Evolutionary conservation across 139 green algal species (phyloP).

Genomic region (Tetradesmus obliquus): DNA sequence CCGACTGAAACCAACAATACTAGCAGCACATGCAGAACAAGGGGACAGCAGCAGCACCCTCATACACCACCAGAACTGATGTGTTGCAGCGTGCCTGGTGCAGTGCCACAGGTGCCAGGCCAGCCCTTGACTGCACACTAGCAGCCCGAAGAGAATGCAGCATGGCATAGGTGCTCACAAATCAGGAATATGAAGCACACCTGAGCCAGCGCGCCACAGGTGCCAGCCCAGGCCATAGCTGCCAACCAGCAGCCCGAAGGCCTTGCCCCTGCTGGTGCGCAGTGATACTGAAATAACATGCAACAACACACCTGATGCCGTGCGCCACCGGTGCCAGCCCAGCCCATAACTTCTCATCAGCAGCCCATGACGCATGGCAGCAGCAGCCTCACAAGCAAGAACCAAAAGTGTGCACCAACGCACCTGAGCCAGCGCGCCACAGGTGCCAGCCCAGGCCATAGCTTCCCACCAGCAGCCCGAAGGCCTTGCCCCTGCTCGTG

Average conservation of each 20-base stretch:
- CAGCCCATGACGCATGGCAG: background rate
- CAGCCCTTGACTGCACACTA: too few species aligned
- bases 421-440: slow-evolving; percentile 12
- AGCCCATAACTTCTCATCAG: background rate
- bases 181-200: background rate
- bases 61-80: too few species aligned
- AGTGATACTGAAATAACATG: background rate
- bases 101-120: too few species aligned
- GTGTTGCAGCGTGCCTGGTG: too few species aligned
- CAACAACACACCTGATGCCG: background rate
- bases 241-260: slow-evolving; percentile 39
- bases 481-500: slow-evolving; percentile 34
- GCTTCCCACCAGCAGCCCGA: slow-evolving; percentile 40
- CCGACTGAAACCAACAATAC: too few species aligned
- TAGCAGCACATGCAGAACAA: too few species aligned
- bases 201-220: slow-evolving; percentile 7
- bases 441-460: slow-evolving; percentile 35
- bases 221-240: slow-evolving; percentile 38
- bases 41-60: too few species aligned
- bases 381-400: background rate
- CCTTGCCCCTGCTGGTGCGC: background rate
- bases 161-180: too few species aligned
- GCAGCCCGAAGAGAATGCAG: too few species aligned
- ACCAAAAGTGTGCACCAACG: background rate
- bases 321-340: background rate